Percentiles rank a stretch among this genome's conserved stretches.
Evolutionary conservation across 495 filamentous ascomycete genomes (phyloP).

Genomic region (Neurospora sp.): DNA sequence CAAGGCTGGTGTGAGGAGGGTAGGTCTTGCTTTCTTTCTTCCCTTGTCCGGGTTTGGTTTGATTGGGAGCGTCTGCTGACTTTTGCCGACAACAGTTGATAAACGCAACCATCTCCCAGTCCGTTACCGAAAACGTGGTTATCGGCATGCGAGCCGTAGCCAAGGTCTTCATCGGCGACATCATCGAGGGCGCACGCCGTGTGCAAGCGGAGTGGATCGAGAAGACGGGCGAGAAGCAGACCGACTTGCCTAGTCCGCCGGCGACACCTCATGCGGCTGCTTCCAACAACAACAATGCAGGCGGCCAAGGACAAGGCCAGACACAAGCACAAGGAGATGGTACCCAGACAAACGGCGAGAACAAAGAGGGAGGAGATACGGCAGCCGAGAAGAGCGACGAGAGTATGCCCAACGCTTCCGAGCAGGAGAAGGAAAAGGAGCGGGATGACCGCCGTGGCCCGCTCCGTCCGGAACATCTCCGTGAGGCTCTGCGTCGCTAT

Average conservation of each 20-base stretch:
- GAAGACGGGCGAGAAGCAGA: slow-evolving; percentile 39
- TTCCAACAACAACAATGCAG: slow-evolving; percentile 4
- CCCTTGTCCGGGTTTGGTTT: background rate
- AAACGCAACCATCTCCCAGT: slow-evolving; percentile 84
- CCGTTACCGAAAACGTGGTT: slow-evolving; percentile 67
- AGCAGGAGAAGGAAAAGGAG: slow-evolving; percentile 22
- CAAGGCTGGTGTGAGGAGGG: slow-evolving; percentile 27
- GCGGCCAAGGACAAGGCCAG: background rate
- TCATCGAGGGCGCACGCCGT: slow-evolving; percentile 69
- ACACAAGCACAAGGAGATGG: background rate
- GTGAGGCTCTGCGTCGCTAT: slow-evolving; percentile 67
- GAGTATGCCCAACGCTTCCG: background rate
- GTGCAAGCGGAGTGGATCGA: slow-evolving; percentile 72
- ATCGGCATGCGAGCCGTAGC: slow-evolving; percentile 70
- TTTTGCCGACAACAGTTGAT: slow-evolving; percentile 42
- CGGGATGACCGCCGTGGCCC: slow-evolving; percentile 44
- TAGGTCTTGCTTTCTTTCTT: slow-evolving; percentile 15
- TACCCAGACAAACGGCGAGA: background rate
- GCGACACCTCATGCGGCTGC: slow-evolving; percentile 3
- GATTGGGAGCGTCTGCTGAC: slow-evolving; percentile 14
- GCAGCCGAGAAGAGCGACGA: background rate
- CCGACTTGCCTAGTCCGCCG: slow-evolving; percentile 28
- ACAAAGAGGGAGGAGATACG: background rate
- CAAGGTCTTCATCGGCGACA: slow-evolving; percentile 75
- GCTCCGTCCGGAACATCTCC: slow-evolving; percentile 69